Evolutionary conservation across 2,329 filamentous ascomycete genomes (phyloP), one percentile per base, ranked within the genome.

Genomic region (Cryphonectria naterciae): DNA sequence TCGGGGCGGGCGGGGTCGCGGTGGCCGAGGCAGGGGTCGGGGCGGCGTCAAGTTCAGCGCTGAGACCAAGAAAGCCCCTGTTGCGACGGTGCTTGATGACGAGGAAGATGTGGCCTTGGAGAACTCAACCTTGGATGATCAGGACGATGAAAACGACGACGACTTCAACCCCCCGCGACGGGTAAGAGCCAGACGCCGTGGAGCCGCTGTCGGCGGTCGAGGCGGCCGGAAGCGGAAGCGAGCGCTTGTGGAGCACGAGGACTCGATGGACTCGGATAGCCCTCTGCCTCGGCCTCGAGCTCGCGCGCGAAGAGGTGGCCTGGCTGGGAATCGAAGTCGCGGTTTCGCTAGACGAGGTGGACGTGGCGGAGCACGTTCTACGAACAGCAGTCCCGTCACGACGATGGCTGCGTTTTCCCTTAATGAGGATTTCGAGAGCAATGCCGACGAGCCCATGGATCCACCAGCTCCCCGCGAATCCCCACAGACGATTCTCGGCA

Each of bases 111-210:
- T 64, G 8, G 61, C 61, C 10, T 6, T 43, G 11, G 67, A 71
- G 17, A 58, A 54, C 43, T 49, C 64, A 22, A 35, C 37, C 35
- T 22, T 67, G 6, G 73, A 74, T 11, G 75, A 78, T 6, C 70
- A 75, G 10, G 76, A 76, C 28, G 74, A 77, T 46, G 72, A 73
- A 52, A 69, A 73, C 19, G 68, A 71, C 39, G 72, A 70, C 19
- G 73, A 74, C 54, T 74, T 73, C 64, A 66, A 67, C 28, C 72
- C 73, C 28, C 64, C 60, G 46, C 67, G 67, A 43, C 35, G 54
- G 11, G 46, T 63, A 19, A 73, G 39, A 52, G 43, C 62, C 4
- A 73, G 37, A 67, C 67, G 68, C 28, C 69, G 62, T 11, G 69
- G 66, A 8, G 61, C 63, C 58, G 22, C 46, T 43, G 41, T 69